A percentile compares a stretch with the other conserved stretches of the same genome.
Evolutionary conservation across 495 filamentous ascomycete genomes (phyloP).

Genomic region (Aspergillus haitiensis): DNA sequence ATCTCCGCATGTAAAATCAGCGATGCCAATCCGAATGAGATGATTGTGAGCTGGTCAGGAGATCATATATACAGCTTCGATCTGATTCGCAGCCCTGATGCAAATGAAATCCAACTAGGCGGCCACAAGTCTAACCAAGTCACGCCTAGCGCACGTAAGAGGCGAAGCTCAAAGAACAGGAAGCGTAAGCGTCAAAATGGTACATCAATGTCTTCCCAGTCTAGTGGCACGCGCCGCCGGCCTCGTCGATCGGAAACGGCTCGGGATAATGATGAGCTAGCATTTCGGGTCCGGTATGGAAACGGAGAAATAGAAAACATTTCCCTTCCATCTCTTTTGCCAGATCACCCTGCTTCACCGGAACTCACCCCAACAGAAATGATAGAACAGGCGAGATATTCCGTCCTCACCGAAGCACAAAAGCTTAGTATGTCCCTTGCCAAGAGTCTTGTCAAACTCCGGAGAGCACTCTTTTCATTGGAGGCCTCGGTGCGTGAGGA

Average conservation of each 20-base stretch:
- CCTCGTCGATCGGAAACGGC: constrained; percentile 38
- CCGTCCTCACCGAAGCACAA: constrained; percentile 51
- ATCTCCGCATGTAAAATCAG: constrained; percentile 81
- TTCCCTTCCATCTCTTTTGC: constrained; percentile 36
- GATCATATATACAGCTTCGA: constrained; percentile 76
- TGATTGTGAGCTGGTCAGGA: constrained; percentile 75
- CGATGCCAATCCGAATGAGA: constrained; percentile 71
- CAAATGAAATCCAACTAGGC: constrained; percentile 35
- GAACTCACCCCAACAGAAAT: constrained; percentile 21
- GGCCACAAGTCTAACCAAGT: constrained; percentile 20
- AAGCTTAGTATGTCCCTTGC: constrained; percentile 55
- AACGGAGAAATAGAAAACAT: constrained; percentile 64
- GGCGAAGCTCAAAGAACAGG: constrained; percentile 41
- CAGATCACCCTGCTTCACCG: constrained; percentile 29
- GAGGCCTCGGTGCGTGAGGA: constrained; percentile 37
- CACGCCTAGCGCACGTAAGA: constrained; percentile 25
- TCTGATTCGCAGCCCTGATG: constrained; percentile 62
- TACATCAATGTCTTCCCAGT: constrained; percentile 46
- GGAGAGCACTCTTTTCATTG: constrained; percentile 57
- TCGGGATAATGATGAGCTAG: constrained; percentile 38
- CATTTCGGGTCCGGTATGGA: constrained; percentile 58
- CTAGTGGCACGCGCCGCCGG: constrained; percentile 43
- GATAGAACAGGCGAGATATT: constrained; percentile 43
- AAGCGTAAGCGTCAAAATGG: constrained; percentile 60
- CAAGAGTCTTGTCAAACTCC: constrained; percentile 56